Conservation (phyloP, 305 asterid species). For the Fraxinus baroniana region DNA sequence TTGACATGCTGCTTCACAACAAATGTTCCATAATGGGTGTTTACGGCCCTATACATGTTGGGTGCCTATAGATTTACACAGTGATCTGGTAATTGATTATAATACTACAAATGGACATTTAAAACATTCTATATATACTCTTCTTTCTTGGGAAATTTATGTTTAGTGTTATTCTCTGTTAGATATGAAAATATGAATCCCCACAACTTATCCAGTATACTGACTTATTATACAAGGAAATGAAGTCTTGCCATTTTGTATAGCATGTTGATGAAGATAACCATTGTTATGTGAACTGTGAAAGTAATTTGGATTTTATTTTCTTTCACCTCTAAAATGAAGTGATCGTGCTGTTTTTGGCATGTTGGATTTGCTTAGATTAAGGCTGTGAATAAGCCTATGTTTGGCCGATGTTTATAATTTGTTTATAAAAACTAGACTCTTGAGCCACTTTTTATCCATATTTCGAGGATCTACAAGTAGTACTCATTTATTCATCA, state of each 20-base stretch:
- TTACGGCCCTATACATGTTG: not conserved
- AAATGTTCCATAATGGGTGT: not conserved
- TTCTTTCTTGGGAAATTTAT: not conserved
- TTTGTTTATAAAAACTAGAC: not conserved
- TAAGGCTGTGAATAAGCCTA: not conserved
- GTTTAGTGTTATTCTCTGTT: not conserved
- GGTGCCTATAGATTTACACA: constrained; percentile 2
- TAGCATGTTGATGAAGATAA: not conserved
- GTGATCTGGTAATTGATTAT: not conserved
- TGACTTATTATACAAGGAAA: not conserved
- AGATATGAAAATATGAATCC: not conserved
- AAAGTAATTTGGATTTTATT: not conserved
- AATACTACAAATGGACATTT: not conserved
- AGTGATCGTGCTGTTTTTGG: not conserved
- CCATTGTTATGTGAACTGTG: not conserved
- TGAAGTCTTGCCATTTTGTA: not conserved
- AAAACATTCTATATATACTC: not conserved
- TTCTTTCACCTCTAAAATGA: not conserved
- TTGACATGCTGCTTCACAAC: not conserved
- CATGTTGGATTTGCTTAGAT: not conserved
- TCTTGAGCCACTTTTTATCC: not conserved
- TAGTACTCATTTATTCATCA: not conserved
- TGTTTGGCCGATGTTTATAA: not conserved
- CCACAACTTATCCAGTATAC: not conserved
- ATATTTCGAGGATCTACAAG: not conserved